Evolutionary conservation across 148 eudicot genomes (phyloP).

Genomic region (Talinum fruticosum): DNA sequence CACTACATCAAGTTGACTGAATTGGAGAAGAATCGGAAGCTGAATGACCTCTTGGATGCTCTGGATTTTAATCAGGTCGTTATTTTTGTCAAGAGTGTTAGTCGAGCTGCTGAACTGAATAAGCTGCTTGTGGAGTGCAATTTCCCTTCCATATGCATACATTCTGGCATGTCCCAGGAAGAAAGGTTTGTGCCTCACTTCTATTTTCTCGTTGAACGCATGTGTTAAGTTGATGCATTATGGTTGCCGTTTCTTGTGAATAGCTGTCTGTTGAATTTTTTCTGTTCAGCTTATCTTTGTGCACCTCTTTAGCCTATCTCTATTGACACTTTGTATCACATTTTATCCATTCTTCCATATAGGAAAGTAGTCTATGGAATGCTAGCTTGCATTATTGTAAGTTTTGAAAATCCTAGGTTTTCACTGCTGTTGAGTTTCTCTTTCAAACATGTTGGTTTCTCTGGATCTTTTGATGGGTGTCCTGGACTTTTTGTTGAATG

Average conservation of each 20-base stretch:
- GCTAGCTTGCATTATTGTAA: not conserved
- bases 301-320: not conserved
- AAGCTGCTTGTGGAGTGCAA: conserved; percentile 95
- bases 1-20: conserved; percentile 92
- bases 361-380: not conserved
- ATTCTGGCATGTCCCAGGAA: conserved; percentile 99
- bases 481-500: not conserved
- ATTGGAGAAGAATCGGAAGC: conserved; percentile 88
- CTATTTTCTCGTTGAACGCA: not conserved
- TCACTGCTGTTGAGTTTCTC: too few relatives aligned
- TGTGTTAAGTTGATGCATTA: not conserved
- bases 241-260: not conserved
- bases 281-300: not conserved
- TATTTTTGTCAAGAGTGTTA: conserved; percentile 93
- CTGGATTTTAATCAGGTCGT: conserved; percentile 97
- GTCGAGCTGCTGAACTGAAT: conserved; percentile 86
- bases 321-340: not conserved
- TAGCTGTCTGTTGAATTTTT: not conserved
- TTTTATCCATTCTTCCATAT: not conserved
- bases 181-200: conserved; percentile 53
- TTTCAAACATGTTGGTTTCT: too few relatives aligned
- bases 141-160: conserved; percentile 95
- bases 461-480: not conserved
- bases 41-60: conserved; percentile 95
- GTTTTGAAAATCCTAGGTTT: not conserved